Conservation (phyloP, 257 asterid species). For the Leptodermis oblonga region DNA sequence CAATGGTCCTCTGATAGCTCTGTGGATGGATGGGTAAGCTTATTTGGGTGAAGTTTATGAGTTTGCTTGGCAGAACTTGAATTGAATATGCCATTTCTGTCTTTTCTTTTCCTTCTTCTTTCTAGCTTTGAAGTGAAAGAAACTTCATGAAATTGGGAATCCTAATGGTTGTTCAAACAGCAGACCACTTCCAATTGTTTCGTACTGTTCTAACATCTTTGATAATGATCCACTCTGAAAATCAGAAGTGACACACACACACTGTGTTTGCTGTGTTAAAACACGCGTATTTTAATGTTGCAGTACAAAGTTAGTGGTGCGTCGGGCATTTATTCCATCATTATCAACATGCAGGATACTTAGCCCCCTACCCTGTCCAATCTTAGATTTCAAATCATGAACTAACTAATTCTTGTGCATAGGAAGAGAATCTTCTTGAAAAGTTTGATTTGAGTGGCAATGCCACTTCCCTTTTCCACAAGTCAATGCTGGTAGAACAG, state of each 20-base stretch:
- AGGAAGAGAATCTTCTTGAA: slow-evolving; percentile 10
- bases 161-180: background rate
- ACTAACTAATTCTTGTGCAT: background rate
- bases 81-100: background rate
- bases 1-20: no score
- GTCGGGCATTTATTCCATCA: background rate
- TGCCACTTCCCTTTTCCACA: background rate
- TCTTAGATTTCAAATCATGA: background rate
- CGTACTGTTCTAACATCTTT: background rate
- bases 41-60: no score
- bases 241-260: background rate
- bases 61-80: background rate
- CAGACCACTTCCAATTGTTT: slow-evolving; percentile 7
- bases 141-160: background rate
- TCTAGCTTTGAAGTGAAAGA: background rate
- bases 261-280: no score
- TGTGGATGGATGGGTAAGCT: no score
- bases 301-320: background rate
- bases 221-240: background rate
- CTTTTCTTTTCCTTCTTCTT: background rate
- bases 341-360: background rate
- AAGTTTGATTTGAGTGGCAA: background rate
- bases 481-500: slow-evolving; percentile 21
- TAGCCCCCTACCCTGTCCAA: background rate
- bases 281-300: background rate